These are phyloP conservation scores for Neurospora sp. DNA, from an alignment of 495 filamentous ascomycete genomes.

Conservation along the genomic window DNA sequence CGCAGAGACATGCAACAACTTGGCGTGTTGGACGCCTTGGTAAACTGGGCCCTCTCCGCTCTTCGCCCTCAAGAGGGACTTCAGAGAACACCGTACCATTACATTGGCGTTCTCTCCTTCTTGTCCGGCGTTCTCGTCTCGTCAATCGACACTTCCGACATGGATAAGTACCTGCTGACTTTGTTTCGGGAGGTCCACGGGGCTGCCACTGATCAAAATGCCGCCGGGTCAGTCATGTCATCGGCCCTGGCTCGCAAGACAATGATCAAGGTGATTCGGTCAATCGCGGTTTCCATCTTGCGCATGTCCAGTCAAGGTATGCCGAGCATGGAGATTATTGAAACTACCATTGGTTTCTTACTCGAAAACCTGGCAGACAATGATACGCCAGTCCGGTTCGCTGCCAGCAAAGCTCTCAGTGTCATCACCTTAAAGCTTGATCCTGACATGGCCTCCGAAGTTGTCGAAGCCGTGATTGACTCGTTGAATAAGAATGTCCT, in stretches of 20 bases:
- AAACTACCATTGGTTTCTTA: constrained; percentile 63
- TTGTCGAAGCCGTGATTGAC: constrained; percentile 75
- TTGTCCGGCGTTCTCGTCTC: constrained; percentile 58
- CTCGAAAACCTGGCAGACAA: constrained; percentile 64
- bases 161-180: constrained; percentile 35
- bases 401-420: constrained; percentile 86
- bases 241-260: constrained; percentile 72
- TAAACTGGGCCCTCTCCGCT: constrained; percentile 55
- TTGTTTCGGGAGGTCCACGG: constrained; percentile 42
- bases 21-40: constrained; percentile 53
- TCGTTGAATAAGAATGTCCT: constrained; percentile 67
- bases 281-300: constrained; percentile 54
- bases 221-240: constrained; percentile 37
- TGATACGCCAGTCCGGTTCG: constrained; percentile 79
- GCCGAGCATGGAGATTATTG: constrained; percentile 46
- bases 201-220: constrained; percentile 28
- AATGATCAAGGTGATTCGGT: constrained; percentile 72
- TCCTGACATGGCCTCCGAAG: constrained; percentile 66
- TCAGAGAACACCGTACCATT: constrained; percentile 34
- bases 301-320: constrained; percentile 31
- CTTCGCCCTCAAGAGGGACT: constrained; percentile 31
- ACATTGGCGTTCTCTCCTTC: constrained; percentile 68
- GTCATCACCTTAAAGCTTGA: constrained; percentile 72
- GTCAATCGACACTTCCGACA: constrained; percentile 38
- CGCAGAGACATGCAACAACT: constrained; percentile 79